Percentiles rank a stretch among this genome's conserved stretches.
Conservation (phyloP, 371 early-diverging fungal genomes). For the Mortierella sp. region DNA sequence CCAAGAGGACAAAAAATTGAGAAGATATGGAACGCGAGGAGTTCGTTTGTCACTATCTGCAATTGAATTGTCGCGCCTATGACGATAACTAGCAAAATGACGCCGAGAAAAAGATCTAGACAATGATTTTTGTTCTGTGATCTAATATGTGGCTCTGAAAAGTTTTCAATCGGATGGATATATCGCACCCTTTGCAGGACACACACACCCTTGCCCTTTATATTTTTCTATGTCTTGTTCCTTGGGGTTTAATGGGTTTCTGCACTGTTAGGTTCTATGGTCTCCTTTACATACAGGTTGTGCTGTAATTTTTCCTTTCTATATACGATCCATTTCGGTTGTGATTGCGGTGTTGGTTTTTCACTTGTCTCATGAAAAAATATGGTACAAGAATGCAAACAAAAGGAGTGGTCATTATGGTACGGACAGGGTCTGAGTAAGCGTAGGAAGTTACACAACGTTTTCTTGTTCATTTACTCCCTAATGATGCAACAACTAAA, state of each 20-base stretch:
- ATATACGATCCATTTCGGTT: neutral
- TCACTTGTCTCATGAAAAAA: neutral
- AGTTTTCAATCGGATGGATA: slow-evolving; percentile 57
- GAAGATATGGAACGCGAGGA: neutral
- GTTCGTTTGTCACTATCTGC: slow-evolving; percentile 12
- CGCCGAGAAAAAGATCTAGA: slow-evolving; percentile 23
- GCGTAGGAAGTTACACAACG: neutral
- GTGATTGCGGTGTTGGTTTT: neutral
- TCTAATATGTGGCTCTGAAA: slow-evolving; percentile 32
- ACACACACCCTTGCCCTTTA: neutral
- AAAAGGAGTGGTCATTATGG: neutral
- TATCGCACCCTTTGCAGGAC: slow-evolving; percentile 51
- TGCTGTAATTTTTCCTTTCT: neutral
- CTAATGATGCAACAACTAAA: slow-evolving; percentile 44
- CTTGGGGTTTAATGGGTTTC: neutral
- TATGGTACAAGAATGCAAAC: neutral
- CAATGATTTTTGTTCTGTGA: neutral
- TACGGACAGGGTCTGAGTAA: neutral
- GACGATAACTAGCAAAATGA: slow-evolving; percentile 41
- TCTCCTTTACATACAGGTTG: neutral
- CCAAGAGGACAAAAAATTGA: neutral
- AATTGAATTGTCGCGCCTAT: slow-evolving; percentile 47
- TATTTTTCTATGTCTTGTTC: neutral
- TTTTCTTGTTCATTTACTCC: slow-evolving; percentile 9
- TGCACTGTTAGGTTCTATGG: neutral